Conservation (phyloP, 371 early-diverging fungal species). For the Phascolomyces articulosus region DNA sequence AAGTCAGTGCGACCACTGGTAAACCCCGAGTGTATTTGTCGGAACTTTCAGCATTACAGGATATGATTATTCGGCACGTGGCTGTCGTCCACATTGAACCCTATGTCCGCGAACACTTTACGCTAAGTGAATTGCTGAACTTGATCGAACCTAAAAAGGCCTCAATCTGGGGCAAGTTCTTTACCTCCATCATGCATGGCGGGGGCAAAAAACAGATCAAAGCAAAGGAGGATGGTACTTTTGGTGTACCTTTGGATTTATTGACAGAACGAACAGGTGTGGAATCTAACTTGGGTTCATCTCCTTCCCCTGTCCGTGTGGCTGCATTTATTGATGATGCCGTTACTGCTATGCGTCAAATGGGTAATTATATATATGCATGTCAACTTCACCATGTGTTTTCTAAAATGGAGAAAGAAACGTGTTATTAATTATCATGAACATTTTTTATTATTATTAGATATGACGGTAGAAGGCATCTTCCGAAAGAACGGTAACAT, state of each 20-base stretch:
- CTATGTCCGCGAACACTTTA: conserved; percentile 66
- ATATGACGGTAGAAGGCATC: conserved; percentile 92
- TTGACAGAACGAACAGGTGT: conserved; percentile 72
- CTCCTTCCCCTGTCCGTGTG: conserved; percentile 74
- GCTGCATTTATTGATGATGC: conserved; percentile 88
- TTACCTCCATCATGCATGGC: conserved; percentile 60
- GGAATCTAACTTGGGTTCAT: conserved; percentile 80
- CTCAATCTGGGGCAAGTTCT: conserved; percentile 78
- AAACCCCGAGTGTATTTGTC: conserved; percentile 61
- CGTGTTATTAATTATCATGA: no score
- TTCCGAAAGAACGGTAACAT: conserved; percentile 98
- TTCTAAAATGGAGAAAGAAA: no score
- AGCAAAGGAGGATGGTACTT: conserved; percentile 62
- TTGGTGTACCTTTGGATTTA: conserved; percentile 49
- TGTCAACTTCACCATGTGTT: background rate
- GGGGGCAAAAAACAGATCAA: conserved; percentile 51
- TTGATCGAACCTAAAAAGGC: conserved; percentile 72
- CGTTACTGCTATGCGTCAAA: conserved; percentile 77
- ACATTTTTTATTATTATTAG: conserved; percentile 38
- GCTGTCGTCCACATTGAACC: conserved; percentile 81
- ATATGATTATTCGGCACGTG: conserved; percentile 85
- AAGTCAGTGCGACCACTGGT: conserved; percentile 15
- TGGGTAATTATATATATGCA: conserved; percentile 50
- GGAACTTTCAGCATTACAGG: conserved; percentile 85
- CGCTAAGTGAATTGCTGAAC: conserved; percentile 69